Base-by-base conservation (phyloP, 2,329 filamentous ascomycete genomes). In the Plectosphaerella cucumerina region DNA sequence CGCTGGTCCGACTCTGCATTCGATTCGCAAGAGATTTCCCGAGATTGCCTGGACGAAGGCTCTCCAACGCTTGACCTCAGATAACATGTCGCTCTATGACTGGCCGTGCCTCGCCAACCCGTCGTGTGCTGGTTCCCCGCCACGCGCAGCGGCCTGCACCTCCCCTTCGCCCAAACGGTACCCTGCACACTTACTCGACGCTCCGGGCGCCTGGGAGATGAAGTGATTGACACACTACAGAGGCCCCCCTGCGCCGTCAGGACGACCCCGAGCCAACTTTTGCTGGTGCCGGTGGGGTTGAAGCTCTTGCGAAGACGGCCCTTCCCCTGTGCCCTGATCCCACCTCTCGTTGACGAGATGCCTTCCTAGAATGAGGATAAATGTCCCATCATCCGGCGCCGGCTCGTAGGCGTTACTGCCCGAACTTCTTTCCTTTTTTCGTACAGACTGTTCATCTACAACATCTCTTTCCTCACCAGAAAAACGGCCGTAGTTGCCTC, bases 81-180 rank as follows among this genome's bases (percentile, higher is more conserved):
- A 72, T 71, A 71, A 69, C 63, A 64, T 50, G 62, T 62, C 61
- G 64, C 56, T 60, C 57, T 62, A 58, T 71, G 63, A 71, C 68
- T 73, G 68, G 69, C 53, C 34, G 41, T 49, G 34, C 26, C 47
- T 50, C 45, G 50, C 44, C 47, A 17, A 17, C 46, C 41, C 53
- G 34, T 20, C 41, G 49, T 50, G 51, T 41, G 50, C 44, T 18
- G 46, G 42, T 47, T 17, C 41, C 53, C 48, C 37, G 48, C 26
- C 50, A 47, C 54, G 44, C 51, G 47, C 51, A 52, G 46, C 44
- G 42, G 18, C 34, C 50, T 50, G 39, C 53, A 48, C 53, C 49
- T 56, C 46, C 48, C 52, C 51, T 47, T 53, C 53, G 42, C 34
- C 49, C 50, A 48, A 51, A 50, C 44, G 49, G 20, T 44, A 48